Base-by-base conservation (phyloP, 176 grass and related monocot species). In the Chrysopogon serrulatus region DNA sequence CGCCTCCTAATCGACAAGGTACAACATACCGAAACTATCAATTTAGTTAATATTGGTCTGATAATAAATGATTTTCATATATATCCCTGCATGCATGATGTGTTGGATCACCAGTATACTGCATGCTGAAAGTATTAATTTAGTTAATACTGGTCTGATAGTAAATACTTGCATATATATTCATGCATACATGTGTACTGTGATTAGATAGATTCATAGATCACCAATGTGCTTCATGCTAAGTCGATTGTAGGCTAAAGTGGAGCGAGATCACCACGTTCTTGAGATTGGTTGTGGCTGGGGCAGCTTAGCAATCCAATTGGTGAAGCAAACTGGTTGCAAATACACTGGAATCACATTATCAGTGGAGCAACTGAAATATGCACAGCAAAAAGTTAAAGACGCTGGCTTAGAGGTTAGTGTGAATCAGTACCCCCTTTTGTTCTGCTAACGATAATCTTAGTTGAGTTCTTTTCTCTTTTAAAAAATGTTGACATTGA, bases 201-300 rank as follows among this genome's bases (percentile, higher is more conserved):
- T 64, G 76, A 23, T 73, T 68, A 62, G 62, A 82, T 76, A 28
- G 42, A 49, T 79, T 12, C 48, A 82, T 76, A 28, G 42, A 49
- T 79, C 19, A 24, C 23, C 42, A 26, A 33, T 86, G 6, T 31
- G 9, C 11, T 57, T 49, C 28, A 74, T 56, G 47, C 32, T 54
- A 56, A 56, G 37, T 39, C 3, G 21, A 65, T 40, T 17, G 8
- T 86, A 97, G 95, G 95, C 95, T 83, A 91, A 86, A 91, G 86
- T 97, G 33, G 77, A 88, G 64, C 68, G 56, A 41, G 88, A 91
- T 18, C 92, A 97, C 78, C 84, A 93, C 67, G 92, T 98, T 67
- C 92, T 98, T 72, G 95, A 98, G 43, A 98, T 98, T 80, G 95
- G 95, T 37, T 90, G 86, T 21, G 92, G 92, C 23, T 98, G 95